Percentiles rank a stretch among this genome's conserved stretches.
Evolutionary conservation across 352 stramenopile species (phyloP).

Genomic region (Phytophthora ohioensis): DNA sequence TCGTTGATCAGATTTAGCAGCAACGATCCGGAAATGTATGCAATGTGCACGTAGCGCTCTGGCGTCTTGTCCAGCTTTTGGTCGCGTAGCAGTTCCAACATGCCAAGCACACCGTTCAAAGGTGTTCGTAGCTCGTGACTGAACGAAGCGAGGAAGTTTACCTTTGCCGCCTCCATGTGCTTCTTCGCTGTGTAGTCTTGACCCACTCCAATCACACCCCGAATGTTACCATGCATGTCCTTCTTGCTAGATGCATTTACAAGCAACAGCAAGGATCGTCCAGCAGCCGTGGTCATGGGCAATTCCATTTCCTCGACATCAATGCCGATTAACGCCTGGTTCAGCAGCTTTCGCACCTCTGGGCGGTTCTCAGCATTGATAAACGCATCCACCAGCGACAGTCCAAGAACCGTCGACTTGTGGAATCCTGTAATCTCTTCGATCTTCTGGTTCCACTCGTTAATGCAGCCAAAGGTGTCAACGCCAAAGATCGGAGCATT

Average conservation of each 20-base stretch:
- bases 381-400: slow-evolving; percentile 71
- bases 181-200: slow-evolving; percentile 91
- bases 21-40: slow-evolving; percentile 72
- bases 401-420: slow-evolving; percentile 61
- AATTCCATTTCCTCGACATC: slow-evolving; percentile 79
- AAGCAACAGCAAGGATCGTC: slow-evolving; percentile 54
- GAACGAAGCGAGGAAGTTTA: slow-evolving; percentile 77
- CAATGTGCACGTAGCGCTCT: slow-evolving; percentile 76
- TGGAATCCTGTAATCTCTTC: slow-evolving; percentile 78
- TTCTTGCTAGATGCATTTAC: slow-evolving; percentile 83
- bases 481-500: slow-evolving; percentile 83
- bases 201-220: slow-evolving; percentile 88
- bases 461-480: slow-evolving; percentile 77
- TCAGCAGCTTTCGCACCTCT: slow-evolving; percentile 63
- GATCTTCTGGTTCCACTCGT: slow-evolving; percentile 85
- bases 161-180: slow-evolving; percentile 72
- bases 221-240: slow-evolving; percentile 88
- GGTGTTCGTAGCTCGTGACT: slow-evolving; percentile 78
- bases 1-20: slow-evolving; percentile 86
- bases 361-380: slow-evolving; percentile 64
- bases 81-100: slow-evolving; percentile 76
- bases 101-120: slow-evolving; percentile 81
- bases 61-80: slow-evolving; percentile 67
- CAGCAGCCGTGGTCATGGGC: slow-evolving; percentile 64
- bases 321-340: slow-evolving; percentile 73